Base-by-base conservation (phyloP, 2,329 filamentous ascomycete genomes). In the Davidsoniella virescens region DNA sequence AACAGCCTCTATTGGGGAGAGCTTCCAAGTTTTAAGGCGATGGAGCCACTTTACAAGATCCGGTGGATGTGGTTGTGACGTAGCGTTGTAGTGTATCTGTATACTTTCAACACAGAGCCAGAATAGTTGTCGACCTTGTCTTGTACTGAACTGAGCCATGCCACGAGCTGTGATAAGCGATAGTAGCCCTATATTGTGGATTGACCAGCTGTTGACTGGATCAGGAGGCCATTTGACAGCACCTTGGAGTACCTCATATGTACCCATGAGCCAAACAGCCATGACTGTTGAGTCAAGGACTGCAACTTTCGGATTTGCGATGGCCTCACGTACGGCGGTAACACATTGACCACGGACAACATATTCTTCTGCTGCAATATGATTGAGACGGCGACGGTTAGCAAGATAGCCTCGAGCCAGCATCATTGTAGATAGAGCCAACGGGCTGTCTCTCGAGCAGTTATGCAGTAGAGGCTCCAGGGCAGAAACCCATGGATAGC, bases 101-200 rank as follows among this genome's bases (percentile, higher is more conserved):
- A 53, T 36, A n/a, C 39, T 47, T 33, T 53, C 52, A 8, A 53
- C 44, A 25, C 52, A 53, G 8, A 53, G 23, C 52, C 52, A 53
- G 16, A 53, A 53, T 4, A 53, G 40, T 17, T 47, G 33, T 18
- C 52, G 52, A 6, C 52, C 52, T 23, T 44, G 48, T 16, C 6
- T 14, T 16, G 44, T 50, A 10, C 29, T 39, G 33, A 53, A 53
- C 45, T 53, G 52, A 17, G 43, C 33, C 5, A 40, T 39, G 7
- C 52, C 48, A 7, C 52, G 52, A n/a, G 48, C 52, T 3, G 41
- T 26, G 17, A 53, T 44, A 3, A 53, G 39, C 16, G 48, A 44
- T 2, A 53, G 17, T 14, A 53, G 41, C 9, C 52, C 52, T 2
- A 23, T 42, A 26, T 53, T 48, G 14, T 53, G 52, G 16, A 53